These are phyloP conservation scores for Metschnikowia corniflorae DNA, from an alignment of 805 yeast species.

Conservation along the genomic window DNA sequence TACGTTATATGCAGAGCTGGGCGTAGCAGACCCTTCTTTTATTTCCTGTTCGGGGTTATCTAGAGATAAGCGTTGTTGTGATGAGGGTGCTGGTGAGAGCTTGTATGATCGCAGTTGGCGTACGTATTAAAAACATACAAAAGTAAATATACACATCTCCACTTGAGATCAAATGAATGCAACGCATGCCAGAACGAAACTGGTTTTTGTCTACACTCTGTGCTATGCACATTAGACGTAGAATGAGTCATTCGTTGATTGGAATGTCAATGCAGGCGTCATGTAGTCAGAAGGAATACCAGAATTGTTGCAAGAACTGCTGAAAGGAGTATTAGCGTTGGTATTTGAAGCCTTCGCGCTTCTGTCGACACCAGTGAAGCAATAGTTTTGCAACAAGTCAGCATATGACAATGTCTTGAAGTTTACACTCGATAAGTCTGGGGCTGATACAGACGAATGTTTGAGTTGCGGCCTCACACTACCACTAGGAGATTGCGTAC, in stretches of 20 bases:
- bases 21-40: too few relatives aligned
- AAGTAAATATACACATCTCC: too few relatives aligned
- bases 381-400: constrained; percentile 33
- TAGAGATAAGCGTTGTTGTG: too few relatives aligned
- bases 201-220: too few relatives aligned
- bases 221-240: constrained; percentile 4
- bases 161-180: too few relatives aligned
- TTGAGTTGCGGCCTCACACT: constrained; percentile 1
- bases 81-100: too few relatives aligned
- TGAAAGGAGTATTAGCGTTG: constrained; percentile 8
- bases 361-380: constrained; percentile 31
- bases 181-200: too few relatives aligned
- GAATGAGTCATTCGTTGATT: constrained; percentile 17
- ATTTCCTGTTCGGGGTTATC: too few relatives aligned
- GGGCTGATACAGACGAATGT: constrained; percentile 1
- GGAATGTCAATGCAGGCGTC: constrained; percentile 29
- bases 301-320: constrained; percentile 12
- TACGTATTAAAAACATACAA: too few relatives aligned
- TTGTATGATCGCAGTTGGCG: too few relatives aligned
- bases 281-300: constrained; percentile 18
- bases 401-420: constrained; percentile 29
- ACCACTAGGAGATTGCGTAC: background rate
- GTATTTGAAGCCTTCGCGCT: constrained; percentile 1
- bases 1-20: too few relatives aligned
- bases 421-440: constrained; percentile 12